Base-by-base conservation (phyloP, 2,329 filamentous ascomycete genomes). In the Ilyonectria destructans region DNA sequence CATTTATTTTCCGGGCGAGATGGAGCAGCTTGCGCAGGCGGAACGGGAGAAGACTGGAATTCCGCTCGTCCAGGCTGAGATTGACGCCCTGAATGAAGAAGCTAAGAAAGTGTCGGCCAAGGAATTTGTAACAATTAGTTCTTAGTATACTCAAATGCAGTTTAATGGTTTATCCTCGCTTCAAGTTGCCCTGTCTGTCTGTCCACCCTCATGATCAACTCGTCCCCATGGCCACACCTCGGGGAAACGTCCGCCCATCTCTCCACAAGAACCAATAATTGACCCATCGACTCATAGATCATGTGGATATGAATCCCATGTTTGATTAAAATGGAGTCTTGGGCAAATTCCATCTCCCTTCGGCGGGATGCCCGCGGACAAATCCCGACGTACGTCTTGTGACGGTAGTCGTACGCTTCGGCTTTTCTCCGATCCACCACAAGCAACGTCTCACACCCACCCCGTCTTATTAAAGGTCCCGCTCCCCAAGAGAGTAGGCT, bases 1-100 rank as follows among this genome's bases (percentile, higher is more conserved):
- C 31, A 88, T 90, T 15, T 90, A 88, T 69, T 90, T 90, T 57
- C 88, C 89, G 0, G 88, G 88, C 0, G 90, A 92, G 79, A 85
- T 89, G 57, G 90, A 92, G 78, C 87, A 89, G 75, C 60, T 88
- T 54, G 81, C 82, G 6, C 84, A 89, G 72, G 80, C 83, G 40
- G 82, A 86, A 74, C 85, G 88, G 54, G 81, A 84, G 61, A 82
- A 81, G 77, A 85, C 77, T 1, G 90, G 90, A 0, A 92, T 91
- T 62, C 89, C 90, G 0, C 84, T 90, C 68, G 86, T 87, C 8
- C 82, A 85, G 69, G 86, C 84, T 0, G 88, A 90, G 77, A 82
- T 90, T 65, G 85, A 88, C 62, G 84, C 84, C 0, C 73, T 90
- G 60, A 89, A 90, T 69, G 80, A 80, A 8, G 88, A 90, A 75